phyloP scores from a whole-genome alignment of 345 rosid species.

The Alliaria petiolata region DNA sequence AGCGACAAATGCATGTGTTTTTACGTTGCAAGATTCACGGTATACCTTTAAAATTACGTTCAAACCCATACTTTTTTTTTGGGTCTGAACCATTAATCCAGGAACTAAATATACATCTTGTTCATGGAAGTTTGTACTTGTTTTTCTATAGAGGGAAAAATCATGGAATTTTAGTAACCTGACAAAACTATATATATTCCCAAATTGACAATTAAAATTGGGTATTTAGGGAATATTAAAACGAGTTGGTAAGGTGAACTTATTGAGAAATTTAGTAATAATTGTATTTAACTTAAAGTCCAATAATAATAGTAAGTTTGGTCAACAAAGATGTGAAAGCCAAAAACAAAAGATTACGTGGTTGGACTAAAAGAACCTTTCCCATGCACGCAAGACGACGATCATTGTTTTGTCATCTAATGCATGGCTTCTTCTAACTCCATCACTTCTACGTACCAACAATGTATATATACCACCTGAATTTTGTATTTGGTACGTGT shows the following conservation, averaged over 20 bases:
- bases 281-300: not conserved
- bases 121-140: slow-evolving; percentile 1
- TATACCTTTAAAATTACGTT: not conserved
- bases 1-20: too few relatives aligned
- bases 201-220: slow-evolving; percentile 7
- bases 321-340: slow-evolving; percentile 33
- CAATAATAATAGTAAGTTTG: slow-evolving; percentile 25
- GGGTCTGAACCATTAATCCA: not conserved
- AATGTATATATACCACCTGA: not conserved
- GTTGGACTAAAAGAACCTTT: slow-evolving; percentile 25
- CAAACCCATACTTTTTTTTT: not conserved
- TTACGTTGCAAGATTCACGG: not conserved
- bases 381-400: slow-evolving; percentile 28
- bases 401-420: slow-evolving; percentile 19
- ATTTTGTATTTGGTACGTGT: not conserved
- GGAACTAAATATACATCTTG: not conserved
- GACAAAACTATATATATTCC: not conserved
- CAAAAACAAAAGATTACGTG: slow-evolving; percentile 9
- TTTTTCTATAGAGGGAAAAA: not conserved
- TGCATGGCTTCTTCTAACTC: slow-evolving; percentile 29
- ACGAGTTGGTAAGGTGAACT: slow-evolving; percentile 28
- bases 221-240: slow-evolving; percentile 4
- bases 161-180: not conserved
- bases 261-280: slow-evolving; percentile 4
- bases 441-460: slow-evolving; percentile 15